phyloP scores from a whole-genome alignment of 176 grass and related monocot genomes.

The Ensete ventricosum region DNA sequence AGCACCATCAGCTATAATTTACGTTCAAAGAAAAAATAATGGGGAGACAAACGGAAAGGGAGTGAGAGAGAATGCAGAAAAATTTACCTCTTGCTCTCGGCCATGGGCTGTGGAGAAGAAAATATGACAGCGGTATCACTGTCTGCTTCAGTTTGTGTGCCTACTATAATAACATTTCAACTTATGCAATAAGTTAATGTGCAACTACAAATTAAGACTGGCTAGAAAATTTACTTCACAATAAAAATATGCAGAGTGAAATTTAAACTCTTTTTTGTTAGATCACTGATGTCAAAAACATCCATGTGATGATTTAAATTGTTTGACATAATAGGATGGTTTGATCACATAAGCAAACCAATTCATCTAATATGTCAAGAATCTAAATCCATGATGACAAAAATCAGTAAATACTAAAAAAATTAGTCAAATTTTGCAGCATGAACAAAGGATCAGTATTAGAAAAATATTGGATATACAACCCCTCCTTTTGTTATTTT shows the following conservation, averaged over 20 bases:
- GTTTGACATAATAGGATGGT: too few relatives aligned
- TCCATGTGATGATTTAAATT: too few relatives aligned
- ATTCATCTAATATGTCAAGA: too few relatives aligned
- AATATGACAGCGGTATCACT: conserved; percentile 36
- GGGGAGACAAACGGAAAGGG: conserved; percentile 7
- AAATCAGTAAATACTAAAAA: too few relatives aligned
- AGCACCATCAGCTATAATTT: too few relatives aligned
- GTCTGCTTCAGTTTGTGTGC: conserved; percentile 19
- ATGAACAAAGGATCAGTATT: too few relatives aligned
- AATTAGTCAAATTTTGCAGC: too few relatives aligned
- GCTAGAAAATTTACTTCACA: neutral
- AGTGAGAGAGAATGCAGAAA: conserved; percentile 7
- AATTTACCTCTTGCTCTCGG: conserved; percentile 60
- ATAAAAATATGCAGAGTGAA: neutral
- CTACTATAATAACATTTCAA: neutral
- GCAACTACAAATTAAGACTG: neutral
- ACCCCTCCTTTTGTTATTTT: too few relatives aligned
- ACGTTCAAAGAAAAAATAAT: neutral
- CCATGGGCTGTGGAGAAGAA: conserved; percentile 49
- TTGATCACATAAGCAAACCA: too few relatives aligned
- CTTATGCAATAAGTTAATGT: neutral
- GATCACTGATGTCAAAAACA: neutral
- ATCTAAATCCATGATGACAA: too few relatives aligned
- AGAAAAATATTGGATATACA: too few relatives aligned
- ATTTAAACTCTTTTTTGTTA: neutral